Evolutionary conservation across 805 yeast species (phyloP), one percentile per base, ranked within the genome.

Genomic region (Yarrowia porcina): DNA sequence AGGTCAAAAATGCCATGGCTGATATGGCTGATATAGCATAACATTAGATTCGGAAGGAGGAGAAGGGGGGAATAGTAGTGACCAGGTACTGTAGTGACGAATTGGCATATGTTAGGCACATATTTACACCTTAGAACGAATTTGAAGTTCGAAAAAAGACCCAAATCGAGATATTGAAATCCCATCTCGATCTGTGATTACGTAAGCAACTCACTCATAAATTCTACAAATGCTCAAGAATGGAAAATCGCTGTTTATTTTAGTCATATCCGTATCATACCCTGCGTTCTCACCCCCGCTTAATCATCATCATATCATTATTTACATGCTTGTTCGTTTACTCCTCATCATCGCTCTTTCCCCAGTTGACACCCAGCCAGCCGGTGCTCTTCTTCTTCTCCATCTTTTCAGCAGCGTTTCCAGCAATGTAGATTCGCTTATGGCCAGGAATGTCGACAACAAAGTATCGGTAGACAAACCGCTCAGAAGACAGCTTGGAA

Each of bases 281-380:
- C n/a, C n/a, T n/a, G n/a, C n/a, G n/a, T n/a, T n/a, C n/a, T n/a
- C n/a, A n/a, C n/a, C n/a, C n/a, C n/a, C n/a, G n/a, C n/a, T n/a
- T n/a, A n/a, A n/a, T n/a, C n/a, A n/a, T n/a, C n/a, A n/a, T n/a
- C n/a, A n/a, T n/a, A 25, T 52, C 59, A 35, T 52, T 52, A 52
- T 52, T 52, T 52, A 36, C 59, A 52, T 35, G 56, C 23, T 23
- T 42, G 5, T 20, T 42, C 20, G 27, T 36, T 7, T 13, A 5
- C 35, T 44, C 15, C 25, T 60, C 33, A 10, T 83, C 83, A 66
- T 82, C 83, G 72, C 82, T 85, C 39, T 92, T 89, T 1, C 96
- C 96, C 96, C 96, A 90, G 69, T 83, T 85, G 57, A 90, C 85
- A 30, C 96, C 96, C 65, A 90, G 77, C 70, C 89, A 87, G 1